Conservation (phyloP, 148 eudicot genomes). For the Spergularia bocconei region DNA sequence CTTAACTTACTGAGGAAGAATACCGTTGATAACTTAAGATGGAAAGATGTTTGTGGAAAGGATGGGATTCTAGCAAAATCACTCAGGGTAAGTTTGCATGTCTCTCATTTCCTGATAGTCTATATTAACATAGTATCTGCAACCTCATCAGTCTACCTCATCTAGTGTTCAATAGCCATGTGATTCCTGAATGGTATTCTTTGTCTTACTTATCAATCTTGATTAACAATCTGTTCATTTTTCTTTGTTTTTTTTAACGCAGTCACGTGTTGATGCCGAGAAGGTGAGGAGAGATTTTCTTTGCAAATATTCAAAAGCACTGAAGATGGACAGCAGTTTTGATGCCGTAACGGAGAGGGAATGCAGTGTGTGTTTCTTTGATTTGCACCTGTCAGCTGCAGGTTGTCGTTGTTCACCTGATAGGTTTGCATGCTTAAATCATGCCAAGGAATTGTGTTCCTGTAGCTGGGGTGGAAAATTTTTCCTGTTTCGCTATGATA, state of each 20-base stretch:
- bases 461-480: conserved; percentile 73
- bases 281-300: conserved; percentile 73
- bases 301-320: conserved; percentile 57
- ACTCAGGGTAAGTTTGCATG: conserved; percentile 54
- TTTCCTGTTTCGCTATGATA: conserved; percentile 83
- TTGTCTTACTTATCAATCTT: not conserved
- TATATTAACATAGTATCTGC: not conserved
- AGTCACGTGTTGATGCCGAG: conserved; percentile 88
- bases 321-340: conserved; percentile 85
- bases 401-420: conserved; percentile 91
- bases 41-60: conserved; percentile 87
- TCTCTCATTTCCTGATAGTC: not conserved
- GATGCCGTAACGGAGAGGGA: conserved; percentile 89
- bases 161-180: not conserved
- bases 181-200: not conserved
- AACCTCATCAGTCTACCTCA: not conserved
- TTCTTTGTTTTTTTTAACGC: conserved; percentile 18
- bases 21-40: conserved; percentile 66
- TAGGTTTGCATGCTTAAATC: conserved; percentile 82
- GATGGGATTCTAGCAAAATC: conserved; percentile 84
- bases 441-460: conserved; percentile 79
- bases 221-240: conserved; percentile 7
- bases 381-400: conserved; percentile 89
- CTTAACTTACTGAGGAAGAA: conserved; percentile 64
- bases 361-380: conserved; percentile 83